Percentiles rank a stretch among this genome's conserved stretches.
phyloP scores from a whole-genome alignment of 805 yeast species.

The Priceomyces haplophilus region DNA sequence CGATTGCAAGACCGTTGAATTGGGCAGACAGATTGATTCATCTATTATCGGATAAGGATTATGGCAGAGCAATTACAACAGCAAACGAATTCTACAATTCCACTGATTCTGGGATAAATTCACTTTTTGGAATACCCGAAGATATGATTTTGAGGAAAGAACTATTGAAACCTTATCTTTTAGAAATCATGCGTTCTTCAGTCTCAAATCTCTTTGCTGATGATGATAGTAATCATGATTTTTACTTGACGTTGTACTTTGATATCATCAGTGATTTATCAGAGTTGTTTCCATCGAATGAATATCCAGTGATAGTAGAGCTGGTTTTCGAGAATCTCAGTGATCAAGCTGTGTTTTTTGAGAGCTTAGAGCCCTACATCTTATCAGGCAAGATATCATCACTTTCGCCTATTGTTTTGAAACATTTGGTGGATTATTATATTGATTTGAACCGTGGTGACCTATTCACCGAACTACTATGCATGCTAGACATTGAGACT shows the following conservation, averaged over 20 bases:
- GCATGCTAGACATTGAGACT: conserved; percentile 61
- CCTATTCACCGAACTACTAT: conserved; percentile 62
- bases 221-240: conserved; percentile 17
- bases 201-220: conserved; percentile 40
- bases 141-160: conserved; percentile 41
- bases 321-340: conserved; percentile 24
- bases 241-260: conserved; percentile 16
- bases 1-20: conserved; percentile 56
- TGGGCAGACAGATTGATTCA: conserved; percentile 67
- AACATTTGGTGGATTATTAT: conserved; percentile 55
- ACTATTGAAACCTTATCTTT: conserved; percentile 51
- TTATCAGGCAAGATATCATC: conserved; percentile 41
- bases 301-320: conserved; percentile 43
- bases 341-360: conserved; percentile 44
- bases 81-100: conserved; percentile 51
- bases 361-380: conserved; percentile 51
- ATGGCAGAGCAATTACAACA: conserved; percentile 53
- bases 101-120: conserved; percentile 45
- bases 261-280: conserved; percentile 11
- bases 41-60: conserved; percentile 47
- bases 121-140: conserved; percentile 56
- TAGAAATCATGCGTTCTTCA: conserved; percentile 55
- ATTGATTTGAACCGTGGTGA: conserved; percentile 40
- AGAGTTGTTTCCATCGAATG: conserved; percentile 23
- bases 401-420: conserved; percentile 64